These are phyloP conservation scores for Ophidiomyces ophidiicola DNA, from an alignment of 2,329 filamentous ascomycete species.

Conservation along the genomic window DNA sequence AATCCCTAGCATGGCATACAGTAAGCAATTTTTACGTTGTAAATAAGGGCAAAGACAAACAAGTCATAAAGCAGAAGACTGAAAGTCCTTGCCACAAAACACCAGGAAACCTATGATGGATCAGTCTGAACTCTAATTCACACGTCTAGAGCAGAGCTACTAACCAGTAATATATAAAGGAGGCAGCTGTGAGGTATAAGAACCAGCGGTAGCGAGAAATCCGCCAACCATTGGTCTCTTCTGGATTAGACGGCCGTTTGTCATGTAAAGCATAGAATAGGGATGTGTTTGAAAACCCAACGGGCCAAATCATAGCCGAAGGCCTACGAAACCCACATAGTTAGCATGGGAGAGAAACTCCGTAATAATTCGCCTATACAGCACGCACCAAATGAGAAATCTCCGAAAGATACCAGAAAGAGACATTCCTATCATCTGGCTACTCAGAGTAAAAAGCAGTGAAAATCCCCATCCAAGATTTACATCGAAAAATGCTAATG, in stretches of 20 bases:
- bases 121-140: not conserved
- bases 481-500: constrained; percentile 18
- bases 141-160: too few species aligned
- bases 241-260: constrained; percentile 42
- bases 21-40: not conserved
- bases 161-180: constrained; percentile 55
- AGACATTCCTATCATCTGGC: constrained; percentile 48
- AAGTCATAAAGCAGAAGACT: constrained; percentile 55
- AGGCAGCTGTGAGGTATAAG: constrained; percentile 42
- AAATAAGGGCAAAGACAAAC: constrained; percentile 32
- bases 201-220: constrained; percentile 58
- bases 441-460: constrained; percentile 21
- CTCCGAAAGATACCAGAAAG: constrained; percentile 52
- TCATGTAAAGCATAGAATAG: constrained; percentile 66
- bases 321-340: constrained; percentile 18
- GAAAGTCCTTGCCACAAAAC: constrained; percentile 54
- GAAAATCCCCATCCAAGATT: constrained; percentile 20
- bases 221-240: constrained; percentile 48
- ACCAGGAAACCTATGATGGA: constrained; percentile 39
- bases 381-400: constrained; percentile 40
- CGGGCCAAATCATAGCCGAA: constrained; percentile 63
- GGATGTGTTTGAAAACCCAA: constrained; percentile 51
- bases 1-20: constrained; percentile 59
- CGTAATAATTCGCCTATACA: not conserved
- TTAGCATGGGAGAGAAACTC: not conserved